Evolutionary conservation across 257 asterid species (phyloP), one percentile per base, ranked within the genome.

Genomic region (Przewalskia tangutica): DNA sequence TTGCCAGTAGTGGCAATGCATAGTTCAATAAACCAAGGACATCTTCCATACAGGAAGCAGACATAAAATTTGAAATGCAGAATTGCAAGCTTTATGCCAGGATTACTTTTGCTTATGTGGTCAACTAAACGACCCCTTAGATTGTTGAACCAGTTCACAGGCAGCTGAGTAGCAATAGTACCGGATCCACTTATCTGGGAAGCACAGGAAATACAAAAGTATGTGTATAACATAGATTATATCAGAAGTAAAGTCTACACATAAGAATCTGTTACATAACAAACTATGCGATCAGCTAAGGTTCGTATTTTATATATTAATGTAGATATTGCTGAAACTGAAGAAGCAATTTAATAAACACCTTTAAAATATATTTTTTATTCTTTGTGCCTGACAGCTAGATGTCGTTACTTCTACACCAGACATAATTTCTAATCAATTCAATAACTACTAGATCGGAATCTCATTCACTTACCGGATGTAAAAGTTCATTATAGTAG

Each of bases 401-500:
- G 77, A 70, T 70, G 78, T 42, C 58, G 38, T 10, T 70, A 70
- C 55, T 70, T 20, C 56, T n/a, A n/a, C 13, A 2, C 97, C 91
- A 84, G 66, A 93, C 89, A 95, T 87, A 93, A 92, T 82, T 93
- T 95, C 93, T 89, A n/a, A 40, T 67, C 77, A 68, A 68, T 68
- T 44, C 11, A 46, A 58, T 44, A 80, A 80, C 77, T 80, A 48
- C 17, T 38, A 38, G 60, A 62, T 13, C 56, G 44, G 58, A 80
- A 65, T 60, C 36, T 62, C 54, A 38, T 18, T 67, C 77, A 84
- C 94, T 89, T 88, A 96, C 99, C 91, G 86, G 66, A 94, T 93
- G 89, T 96, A 96, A 88, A 94, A 94, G 81, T 96, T 96, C 94
- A 81, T 81, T 48, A 81, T 92, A 79, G 91, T 83, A 79, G 98